Base-by-base conservation (phyloP, 805 yeast species). In the Ogataea chonburiensis region DNA sequence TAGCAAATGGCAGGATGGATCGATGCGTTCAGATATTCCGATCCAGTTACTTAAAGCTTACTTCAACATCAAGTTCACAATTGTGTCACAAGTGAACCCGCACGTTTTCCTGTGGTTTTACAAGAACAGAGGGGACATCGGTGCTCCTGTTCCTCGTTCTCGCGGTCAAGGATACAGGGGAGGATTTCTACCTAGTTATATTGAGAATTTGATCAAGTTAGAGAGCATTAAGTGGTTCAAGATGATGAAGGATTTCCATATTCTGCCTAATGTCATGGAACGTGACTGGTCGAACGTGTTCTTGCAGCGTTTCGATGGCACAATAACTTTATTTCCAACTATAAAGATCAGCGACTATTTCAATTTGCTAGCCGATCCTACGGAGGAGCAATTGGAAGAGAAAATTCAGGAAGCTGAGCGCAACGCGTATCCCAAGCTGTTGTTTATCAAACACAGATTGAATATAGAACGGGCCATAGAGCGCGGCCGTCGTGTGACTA, bases 21-120 rank as follows among this genome's bases (percentile, higher is more conserved):
- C 86, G 10, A 59, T 84, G 42, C 64, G 91, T 38, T 84, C 94
- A 0, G 94, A 84, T 55, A 77, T 84, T 7, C 94, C 94, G 5
- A 67, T 83, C 8, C 82, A 78, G 37, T 79, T 86, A 0, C 65
- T 84, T 43, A 83, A 83, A 61, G 75, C 82, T 7, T 81, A 80
- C 59, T 84, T 79, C 58, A 83, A 85, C 49, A 87, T 80, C 22
- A 83, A 77, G 53, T 85, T 81, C 55, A 71, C 86, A 6, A 68
- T 84, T 25, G 93, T 85, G 13, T 79, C 87, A 13, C 94, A 84
- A 61, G 91, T 84, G 6, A 84, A 85, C 55, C 93, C 94, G 1
- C 94, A 84, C 56, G 81, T 84, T 20, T 72, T 83, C 29, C 64
- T 85, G 14, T 84, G 85, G 60, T 81, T 79, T 50, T 84, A 75